phyloP scores from a whole-genome alignment of 2,329 filamentous ascomycete genomes.

The Epichloe baconii region DNA sequence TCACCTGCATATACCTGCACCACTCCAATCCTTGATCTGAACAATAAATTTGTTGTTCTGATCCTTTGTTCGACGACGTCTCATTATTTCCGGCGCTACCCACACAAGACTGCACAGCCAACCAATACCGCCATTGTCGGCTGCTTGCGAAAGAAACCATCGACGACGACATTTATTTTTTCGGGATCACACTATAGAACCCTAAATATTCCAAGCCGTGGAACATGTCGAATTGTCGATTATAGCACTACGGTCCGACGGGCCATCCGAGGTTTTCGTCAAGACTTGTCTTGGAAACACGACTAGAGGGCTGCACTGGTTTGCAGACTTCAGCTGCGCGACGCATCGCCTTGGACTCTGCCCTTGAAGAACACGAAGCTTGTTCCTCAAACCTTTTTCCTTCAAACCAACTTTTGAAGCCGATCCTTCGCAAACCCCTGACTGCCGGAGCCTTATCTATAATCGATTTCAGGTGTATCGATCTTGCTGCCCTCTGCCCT shows the following conservation, averaged over 20 bases:
- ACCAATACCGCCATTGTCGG: not conserved
- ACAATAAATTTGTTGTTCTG: not conserved
- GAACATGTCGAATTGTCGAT: constrained; percentile 20
- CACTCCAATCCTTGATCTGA: constrained; percentile 1
- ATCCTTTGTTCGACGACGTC: not conserved
- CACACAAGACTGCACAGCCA: not conserved
- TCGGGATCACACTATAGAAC: not conserved
- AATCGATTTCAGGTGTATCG: not conserved
- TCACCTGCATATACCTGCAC: constrained; percentile 4
- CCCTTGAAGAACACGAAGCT: not conserved
- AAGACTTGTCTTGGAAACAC: constrained; percentile 7
- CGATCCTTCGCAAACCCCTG: not conserved
- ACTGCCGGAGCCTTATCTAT: not conserved
- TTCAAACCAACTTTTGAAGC: not conserved
- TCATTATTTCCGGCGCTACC: not conserved
- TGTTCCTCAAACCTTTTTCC: not conserved
- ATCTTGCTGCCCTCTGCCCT: not conserved
- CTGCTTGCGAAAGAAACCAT: not conserved
- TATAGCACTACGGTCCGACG: constrained; percentile 27
- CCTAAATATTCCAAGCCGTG: not conserved
- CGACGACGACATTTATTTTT: not conserved
- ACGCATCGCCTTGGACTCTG: constrained; percentile 6
- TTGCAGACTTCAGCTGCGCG: constrained; percentile 13
- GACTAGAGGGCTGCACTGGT: constrained; percentile 13
- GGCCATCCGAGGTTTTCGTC: constrained; percentile 16